phyloP scores from a whole-genome alignment of 176 grass and related monocot genomes.

The Elaeis guineensis region DNA sequence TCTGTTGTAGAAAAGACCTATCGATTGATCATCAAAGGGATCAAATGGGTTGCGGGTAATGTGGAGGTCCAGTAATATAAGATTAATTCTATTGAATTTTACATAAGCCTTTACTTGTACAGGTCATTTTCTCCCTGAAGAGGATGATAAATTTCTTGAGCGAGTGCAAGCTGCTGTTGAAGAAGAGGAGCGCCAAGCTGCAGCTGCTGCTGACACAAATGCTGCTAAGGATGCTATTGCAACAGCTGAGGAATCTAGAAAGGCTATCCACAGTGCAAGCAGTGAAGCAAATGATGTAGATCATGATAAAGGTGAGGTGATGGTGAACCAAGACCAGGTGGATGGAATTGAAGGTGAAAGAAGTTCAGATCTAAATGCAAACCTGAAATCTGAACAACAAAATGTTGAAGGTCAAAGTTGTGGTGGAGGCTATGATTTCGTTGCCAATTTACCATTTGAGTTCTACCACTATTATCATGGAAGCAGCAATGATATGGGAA shows the following conservation, averaged over 20 bases:
- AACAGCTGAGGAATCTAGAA: constrained; percentile 80
- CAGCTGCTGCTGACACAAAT: constrained; percentile 57
- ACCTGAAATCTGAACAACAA: constrained; percentile 25
- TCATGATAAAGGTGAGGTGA: constrained; percentile 18
- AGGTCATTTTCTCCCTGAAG: constrained; percentile 99
- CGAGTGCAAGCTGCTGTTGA: constrained; percentile 92
- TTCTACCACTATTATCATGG: constrained; percentile 98
- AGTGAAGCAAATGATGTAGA: constrained; percentile 26
- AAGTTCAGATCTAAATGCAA: constrained; percentile 23
- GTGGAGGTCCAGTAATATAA: too few relatives aligned
- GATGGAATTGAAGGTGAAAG: constrained; percentile 25
- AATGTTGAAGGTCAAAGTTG: constrained; percentile 32
- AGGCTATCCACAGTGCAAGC: constrained; percentile 22
- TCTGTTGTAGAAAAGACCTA: too few relatives aligned
- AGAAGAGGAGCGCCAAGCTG: constrained; percentile 90
- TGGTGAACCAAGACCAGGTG: constrained; percentile 17
- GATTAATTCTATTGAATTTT: too few relatives aligned
- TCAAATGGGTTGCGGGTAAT: too few relatives aligned
- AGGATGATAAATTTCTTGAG: constrained; percentile 94
- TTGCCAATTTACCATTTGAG: constrained; percentile 74
- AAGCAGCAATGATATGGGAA: constrained; percentile 91
- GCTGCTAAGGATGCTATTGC: constrained; percentile 86
- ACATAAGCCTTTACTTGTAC: constrained; percentile 1
- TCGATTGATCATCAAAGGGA: too few relatives aligned
- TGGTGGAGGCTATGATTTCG: constrained; percentile 37